A percentile compares a stretch with the other conserved stretches of the same genome.
phyloP scores from a whole-genome alignment of 2,329 filamentous ascomycete species.

The Verticillium longisporum region DNA sequence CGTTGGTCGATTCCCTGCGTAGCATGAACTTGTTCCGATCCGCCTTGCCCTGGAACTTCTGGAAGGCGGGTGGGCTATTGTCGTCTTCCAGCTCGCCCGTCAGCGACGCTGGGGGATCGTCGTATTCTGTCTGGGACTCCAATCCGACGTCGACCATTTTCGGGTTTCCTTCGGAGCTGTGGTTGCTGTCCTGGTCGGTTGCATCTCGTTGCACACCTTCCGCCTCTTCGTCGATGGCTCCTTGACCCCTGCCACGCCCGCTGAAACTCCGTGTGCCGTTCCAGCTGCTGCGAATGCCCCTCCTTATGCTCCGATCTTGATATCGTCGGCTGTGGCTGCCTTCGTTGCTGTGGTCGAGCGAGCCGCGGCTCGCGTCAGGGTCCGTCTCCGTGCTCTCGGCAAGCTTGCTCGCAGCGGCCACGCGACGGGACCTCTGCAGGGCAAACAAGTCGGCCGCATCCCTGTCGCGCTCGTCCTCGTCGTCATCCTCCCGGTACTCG shows the following conservation, averaged over 20 bases:
- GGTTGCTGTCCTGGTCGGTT: conserved; percentile 21
- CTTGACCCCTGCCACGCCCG: conserved; percentile 13
- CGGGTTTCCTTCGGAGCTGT: conserved; percentile 35
- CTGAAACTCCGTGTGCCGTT: conserved; percentile 42
- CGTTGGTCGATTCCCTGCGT: conserved; percentile 33
- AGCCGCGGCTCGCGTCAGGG: conserved; percentile 55
- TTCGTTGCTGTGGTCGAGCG: conserved; percentile 47
- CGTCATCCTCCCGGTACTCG: conserved; percentile 87
- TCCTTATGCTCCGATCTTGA: conserved; percentile 38
- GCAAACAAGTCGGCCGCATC: conserved; percentile 94
- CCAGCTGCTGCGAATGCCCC: conserved; percentile 60
- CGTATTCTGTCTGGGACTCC: conserved; percentile 56
- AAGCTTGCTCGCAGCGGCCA: conserved; percentile 77
- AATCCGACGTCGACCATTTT: conserved; percentile 86
- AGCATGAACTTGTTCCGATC: conserved; percentile 30
- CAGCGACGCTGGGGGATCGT: conserved; percentile 55
- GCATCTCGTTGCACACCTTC: conserved; percentile 31
- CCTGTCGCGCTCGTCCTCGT: conserved; percentile 81
- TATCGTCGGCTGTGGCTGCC: conserved; percentile 25
- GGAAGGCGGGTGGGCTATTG: conserved; percentile 54
- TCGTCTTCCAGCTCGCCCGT: conserved; percentile 34
- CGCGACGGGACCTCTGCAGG: conserved; percentile 78
- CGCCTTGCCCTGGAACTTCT: conserved; percentile 43
- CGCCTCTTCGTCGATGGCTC: conserved; percentile 31
- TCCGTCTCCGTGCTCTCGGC: conserved; percentile 83